phyloP scores from a whole-genome alignment of 1,284 basidiomycete species.

The Cronartium quercuum region DNA sequence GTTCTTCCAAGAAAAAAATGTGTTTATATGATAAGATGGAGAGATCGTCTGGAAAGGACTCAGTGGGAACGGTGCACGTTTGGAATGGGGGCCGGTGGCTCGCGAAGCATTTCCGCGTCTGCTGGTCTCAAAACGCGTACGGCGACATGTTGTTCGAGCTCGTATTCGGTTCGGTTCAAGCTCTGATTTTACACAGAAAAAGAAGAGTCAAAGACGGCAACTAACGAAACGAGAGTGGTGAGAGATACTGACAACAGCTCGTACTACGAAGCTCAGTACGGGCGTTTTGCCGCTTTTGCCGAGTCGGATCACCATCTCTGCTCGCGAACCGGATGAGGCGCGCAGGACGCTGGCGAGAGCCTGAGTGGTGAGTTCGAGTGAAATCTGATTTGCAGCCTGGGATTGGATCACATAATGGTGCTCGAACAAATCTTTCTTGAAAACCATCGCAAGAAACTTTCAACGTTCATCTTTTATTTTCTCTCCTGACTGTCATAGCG shows the following conservation, averaged over 20 bases:
- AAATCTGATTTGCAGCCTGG: constrained; percentile 14
- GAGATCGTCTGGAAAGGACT: not conserved
- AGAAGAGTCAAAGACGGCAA: not conserved
- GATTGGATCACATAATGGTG: constrained; percentile 17
- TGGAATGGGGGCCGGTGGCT: constrained; percentile 80
- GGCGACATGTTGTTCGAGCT: constrained; percentile 49
- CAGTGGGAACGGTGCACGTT: constrained; percentile 57
- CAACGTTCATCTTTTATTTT: not conserved
- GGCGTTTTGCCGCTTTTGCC: constrained; percentile 8
- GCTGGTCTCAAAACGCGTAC: constrained; percentile 63
- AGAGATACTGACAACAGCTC: constrained; percentile 11
- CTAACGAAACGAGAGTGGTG: not conserved
- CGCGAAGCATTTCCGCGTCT: constrained; percentile 65
- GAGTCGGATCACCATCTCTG: constrained; percentile 23
- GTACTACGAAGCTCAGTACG: constrained; percentile 6
- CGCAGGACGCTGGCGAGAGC: constrained; percentile 18
- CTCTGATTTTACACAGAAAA: not conserved
- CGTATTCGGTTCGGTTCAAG: constrained; percentile 24
- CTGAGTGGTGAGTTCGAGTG: constrained; percentile 25
- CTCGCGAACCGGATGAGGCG: constrained; percentile 9
- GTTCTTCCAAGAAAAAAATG: not conserved
- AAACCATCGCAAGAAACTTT: not conserved
- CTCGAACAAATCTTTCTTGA: constrained; percentile 16
- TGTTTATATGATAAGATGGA: not conserved
- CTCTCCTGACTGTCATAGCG: not conserved